Percentiles rank a stretch among this genome's conserved stretches.
Conservation (phyloP, 192 early-diverging fungal species). For the Oehlia diaphana region DNA sequence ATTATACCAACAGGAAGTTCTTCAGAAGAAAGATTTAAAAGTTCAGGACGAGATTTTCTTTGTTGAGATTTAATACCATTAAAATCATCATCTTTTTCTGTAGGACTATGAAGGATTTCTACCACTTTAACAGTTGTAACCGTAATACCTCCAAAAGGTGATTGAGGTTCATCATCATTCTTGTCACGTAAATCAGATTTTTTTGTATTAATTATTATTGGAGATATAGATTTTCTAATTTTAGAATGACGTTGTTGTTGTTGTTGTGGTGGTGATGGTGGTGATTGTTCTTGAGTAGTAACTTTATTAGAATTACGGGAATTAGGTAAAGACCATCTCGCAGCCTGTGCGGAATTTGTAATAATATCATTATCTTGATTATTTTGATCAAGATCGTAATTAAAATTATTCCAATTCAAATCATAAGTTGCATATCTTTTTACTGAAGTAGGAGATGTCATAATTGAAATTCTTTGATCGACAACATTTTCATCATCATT, state of each 20-base stretch:
- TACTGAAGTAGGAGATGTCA: neutral
- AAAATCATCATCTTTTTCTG: neutral
- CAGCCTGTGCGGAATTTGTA: neutral
- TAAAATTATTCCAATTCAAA: neutral
- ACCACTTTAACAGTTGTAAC: constrained; percentile 11
- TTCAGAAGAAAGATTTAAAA: neutral
- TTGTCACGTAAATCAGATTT: neutral
- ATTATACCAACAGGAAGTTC: neutral
- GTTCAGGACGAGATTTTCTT: neutral
- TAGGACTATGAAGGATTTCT: constrained; percentile 13
- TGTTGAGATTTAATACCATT: neutral
- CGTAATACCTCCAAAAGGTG: constrained; percentile 5
- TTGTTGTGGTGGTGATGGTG: neutral
- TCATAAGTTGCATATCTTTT: constrained; percentile 22
- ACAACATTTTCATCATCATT: neutral
- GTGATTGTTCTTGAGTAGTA: neutral
- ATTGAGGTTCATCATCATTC: neutral
- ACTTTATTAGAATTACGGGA: too few species aligned
- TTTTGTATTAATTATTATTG: neutral
- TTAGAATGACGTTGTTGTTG: neutral
- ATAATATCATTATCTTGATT: neutral
- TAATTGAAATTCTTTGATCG: neutral
- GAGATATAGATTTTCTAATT: neutral
- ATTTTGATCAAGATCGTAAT: neutral
- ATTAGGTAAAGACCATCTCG: neutral